Conservation (phyloP, 176 grass and related monocot species). For the Rhynchospora breviuscula region DNA sequence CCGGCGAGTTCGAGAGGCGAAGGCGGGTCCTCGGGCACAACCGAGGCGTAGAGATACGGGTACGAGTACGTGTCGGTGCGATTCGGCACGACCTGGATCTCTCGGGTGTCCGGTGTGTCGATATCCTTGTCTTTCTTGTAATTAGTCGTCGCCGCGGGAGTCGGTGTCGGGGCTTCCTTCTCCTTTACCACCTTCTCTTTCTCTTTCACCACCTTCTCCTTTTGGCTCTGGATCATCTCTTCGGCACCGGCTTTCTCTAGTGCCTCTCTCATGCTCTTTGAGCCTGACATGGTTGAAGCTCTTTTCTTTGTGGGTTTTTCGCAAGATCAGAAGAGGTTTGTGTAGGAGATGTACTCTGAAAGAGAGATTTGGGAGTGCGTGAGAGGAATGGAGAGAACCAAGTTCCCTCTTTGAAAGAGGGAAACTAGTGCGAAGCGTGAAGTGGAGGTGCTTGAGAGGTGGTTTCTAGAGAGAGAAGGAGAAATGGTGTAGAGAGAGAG, state of each 20-base stretch:
- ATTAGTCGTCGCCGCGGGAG: neutral
- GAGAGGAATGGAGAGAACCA: neutral
- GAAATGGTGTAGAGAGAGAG: neutral
- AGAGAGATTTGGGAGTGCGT: neutral
- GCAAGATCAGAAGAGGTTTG: neutral
- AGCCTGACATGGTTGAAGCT: conserved; percentile 15
- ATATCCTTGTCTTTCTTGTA: neutral
- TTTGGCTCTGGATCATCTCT: conserved; percentile 5
- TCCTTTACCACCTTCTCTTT: conserved; percentile 21
- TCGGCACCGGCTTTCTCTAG: conserved; percentile 60
- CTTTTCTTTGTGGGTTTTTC: neutral
- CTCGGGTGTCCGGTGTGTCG: conserved; percentile 42
- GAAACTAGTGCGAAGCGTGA: neutral
- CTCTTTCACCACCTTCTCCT: neutral
- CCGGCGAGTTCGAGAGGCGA: conserved; percentile 56
- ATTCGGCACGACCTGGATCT: conserved; percentile 71
- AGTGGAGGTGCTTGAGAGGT: neutral
- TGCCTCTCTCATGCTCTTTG: conserved; percentile 77
- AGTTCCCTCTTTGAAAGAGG: neutral
- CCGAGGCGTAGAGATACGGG: conserved; percentile 30
- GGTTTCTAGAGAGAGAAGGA: neutral
- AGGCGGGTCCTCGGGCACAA: conserved; percentile 61
- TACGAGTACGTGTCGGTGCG: conserved; percentile 40
- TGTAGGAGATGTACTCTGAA: neutral
- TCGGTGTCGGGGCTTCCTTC: neutral